Percentiles rank a stretch among this genome's conserved stretches.
phyloP scores from a whole-genome alignment of 768 basidiomycete species.

The Mycena alexandri region DNA sequence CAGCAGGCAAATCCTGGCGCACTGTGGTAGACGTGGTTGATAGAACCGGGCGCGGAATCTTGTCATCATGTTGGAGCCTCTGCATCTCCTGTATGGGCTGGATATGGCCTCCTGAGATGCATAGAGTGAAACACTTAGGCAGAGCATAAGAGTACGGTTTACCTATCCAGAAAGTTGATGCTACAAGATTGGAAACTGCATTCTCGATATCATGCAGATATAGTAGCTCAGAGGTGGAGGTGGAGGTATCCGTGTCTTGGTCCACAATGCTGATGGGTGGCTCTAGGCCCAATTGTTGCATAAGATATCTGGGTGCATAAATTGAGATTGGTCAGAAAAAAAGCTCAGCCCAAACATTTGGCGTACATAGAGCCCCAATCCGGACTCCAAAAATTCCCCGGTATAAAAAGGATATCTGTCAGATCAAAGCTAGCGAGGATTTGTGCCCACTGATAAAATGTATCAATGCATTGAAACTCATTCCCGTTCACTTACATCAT shows the following conservation, averaged over 20 bases:
- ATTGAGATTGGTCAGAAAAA: neutral
- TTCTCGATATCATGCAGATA: too few relatives aligned
- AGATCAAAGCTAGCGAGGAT: neutral
- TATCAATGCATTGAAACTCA: neutral
- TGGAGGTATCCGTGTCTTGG: too few relatives aligned
- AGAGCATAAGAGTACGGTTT: neutral
- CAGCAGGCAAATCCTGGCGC: neutral
- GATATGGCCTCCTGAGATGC: neutral
- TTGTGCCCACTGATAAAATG: neutral
- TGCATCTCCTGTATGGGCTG: too few relatives aligned
- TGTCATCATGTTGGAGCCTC: too few relatives aligned
- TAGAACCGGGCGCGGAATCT: neutral
- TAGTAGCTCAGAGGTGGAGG: too few relatives aligned
- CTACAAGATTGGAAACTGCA: neutral
- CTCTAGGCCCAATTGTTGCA: neutral
- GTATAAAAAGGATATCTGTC: neutral
- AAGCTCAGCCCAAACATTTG: neutral
- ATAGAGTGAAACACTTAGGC: neutral
- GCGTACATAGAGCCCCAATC: neutral
- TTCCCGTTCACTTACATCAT: neutral
- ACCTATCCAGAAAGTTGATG: slow-evolving; percentile 2
- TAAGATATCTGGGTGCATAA: neutral
- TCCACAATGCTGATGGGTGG: neutral
- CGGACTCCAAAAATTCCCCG: neutral
- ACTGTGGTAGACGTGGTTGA: neutral